phyloP scores from a whole-genome alignment of 371 early-diverging fungal genomes.

The Actinomucor elegans region DNA sequence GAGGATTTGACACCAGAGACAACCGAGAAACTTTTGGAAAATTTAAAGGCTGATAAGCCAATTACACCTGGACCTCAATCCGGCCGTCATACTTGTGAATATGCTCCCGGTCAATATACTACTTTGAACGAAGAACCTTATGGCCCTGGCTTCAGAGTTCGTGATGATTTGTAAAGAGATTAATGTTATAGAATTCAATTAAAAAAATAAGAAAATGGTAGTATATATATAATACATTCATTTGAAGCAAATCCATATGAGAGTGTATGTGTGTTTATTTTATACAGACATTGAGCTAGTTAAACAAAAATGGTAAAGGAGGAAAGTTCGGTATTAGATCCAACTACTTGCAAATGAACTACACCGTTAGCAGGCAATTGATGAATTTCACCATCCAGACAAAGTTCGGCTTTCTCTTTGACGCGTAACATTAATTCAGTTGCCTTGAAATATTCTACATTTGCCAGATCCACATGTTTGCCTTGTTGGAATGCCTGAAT shows the following conservation, averaged over 20 bases:
- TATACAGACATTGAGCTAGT: neutral
- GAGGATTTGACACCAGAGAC: slow-evolving; percentile 96
- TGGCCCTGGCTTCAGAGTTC: slow-evolving; percentile 92
- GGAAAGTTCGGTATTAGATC: slow-evolving; percentile 14
- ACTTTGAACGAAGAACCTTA: slow-evolving; percentile 83
- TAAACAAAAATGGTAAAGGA: slow-evolving; percentile 17
- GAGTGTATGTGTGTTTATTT: no score
- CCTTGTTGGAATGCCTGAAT: slow-evolving; percentile 39
- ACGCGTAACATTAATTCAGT: slow-evolving; percentile 34
- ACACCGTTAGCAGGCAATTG: slow-evolving; percentile 28
- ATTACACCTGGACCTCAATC: slow-evolving; percentile 86
- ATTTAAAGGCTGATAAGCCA: slow-evolving; percentile 73
- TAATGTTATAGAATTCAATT: slow-evolving; percentile 3
- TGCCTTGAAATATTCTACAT: slow-evolving; percentile 43
- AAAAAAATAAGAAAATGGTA: neutral
- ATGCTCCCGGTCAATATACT: slow-evolving; percentile 77
- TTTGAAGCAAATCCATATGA: no score
- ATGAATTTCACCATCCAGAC: slow-evolving; percentile 49
- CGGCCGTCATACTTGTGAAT: slow-evolving; percentile 87
- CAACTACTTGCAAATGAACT: slow-evolving; percentile 27
- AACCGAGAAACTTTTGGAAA: slow-evolving; percentile 85
- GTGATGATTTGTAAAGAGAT: slow-evolving; percentile 72
- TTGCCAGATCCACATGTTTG: slow-evolving; percentile 27
- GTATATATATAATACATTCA: no score
- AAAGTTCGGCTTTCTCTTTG: slow-evolving; percentile 35